Conservation (phyloP, 164 flowering plant species). For the Chloranthus sessilifolius region DNA sequence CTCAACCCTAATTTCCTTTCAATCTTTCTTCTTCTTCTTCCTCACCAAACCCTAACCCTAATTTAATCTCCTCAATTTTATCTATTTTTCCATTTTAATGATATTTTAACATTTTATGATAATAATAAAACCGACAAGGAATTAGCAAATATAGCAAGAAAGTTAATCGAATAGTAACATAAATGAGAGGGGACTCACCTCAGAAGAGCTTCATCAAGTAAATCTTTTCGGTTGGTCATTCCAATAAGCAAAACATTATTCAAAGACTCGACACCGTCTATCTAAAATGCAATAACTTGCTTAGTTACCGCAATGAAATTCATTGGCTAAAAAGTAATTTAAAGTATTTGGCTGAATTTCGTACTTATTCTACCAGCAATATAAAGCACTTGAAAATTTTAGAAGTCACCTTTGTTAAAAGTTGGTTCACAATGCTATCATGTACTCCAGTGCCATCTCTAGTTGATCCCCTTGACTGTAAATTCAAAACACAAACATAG, state of each 20-base stretch:
- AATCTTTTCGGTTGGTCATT: slow-evolving; percentile 97
- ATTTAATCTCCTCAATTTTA: too few relatives aligned
- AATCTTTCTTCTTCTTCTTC: too few relatives aligned
- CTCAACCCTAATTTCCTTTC: too few relatives aligned
- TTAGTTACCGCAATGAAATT: slow-evolving; percentile 10
- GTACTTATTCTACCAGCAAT: not conserved
- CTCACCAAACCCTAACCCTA: too few relatives aligned
- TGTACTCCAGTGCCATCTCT: slow-evolving; percentile 79
- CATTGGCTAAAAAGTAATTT: not conserved
- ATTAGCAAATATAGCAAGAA: not conserved
- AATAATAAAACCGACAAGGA: too few relatives aligned
- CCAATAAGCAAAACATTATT: slow-evolving; percentile 98
- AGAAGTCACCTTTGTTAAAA: slow-evolving; percentile 57
- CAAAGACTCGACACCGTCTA: slow-evolving; percentile 94
- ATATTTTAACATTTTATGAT: too few relatives aligned
- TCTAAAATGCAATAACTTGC: slow-evolving; percentile 37
- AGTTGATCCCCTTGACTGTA: slow-evolving; percentile 72
- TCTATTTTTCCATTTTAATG: too few relatives aligned
- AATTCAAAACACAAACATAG: slow-evolving; percentile 7
- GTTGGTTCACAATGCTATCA: slow-evolving; percentile 76
- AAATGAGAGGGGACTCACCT: slow-evolving; percentile 41
- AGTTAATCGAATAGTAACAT: too few relatives aligned
- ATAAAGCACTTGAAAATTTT: not conserved
- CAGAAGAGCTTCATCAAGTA: slow-evolving; percentile 95
- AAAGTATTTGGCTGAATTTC: not conserved